Evolutionary conservation across 2,329 filamentous ascomycete genomes (phyloP).

Genomic region (Penicillium sp.): DNA sequence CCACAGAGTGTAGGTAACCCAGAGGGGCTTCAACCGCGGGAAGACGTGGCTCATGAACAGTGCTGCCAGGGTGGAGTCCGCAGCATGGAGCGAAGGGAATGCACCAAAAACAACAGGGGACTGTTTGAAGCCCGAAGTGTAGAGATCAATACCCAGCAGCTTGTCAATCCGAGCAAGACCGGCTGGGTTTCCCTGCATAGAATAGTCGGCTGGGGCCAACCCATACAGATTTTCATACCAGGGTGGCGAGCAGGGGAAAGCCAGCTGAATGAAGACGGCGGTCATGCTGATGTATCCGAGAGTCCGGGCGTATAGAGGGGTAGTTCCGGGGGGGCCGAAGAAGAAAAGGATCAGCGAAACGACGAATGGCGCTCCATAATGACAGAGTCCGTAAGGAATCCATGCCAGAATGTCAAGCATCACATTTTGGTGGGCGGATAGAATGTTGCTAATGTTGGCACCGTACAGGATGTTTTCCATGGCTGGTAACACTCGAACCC

Average conservation of each 20-base stretch:
- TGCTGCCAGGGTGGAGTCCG: conserved; percentile 82
- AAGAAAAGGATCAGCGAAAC: conserved; percentile 79
- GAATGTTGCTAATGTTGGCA: conserved; percentile 91
- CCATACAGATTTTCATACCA: conserved; percentile 97
- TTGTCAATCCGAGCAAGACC: conserved; percentile 85
- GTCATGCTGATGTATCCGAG: conserved; percentile 92
- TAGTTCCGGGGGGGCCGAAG: conserved; percentile 81
- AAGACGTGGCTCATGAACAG: conserved; percentile 93
- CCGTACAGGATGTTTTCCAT: conserved; percentile 96
- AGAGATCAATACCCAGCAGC: conserved; percentile 87
- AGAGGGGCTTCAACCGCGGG: conserved; percentile 75
- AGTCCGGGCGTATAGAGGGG: conserved; percentile 78
- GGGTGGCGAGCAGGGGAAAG: conserved; percentile 90
- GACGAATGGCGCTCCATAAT: conserved; percentile 82
- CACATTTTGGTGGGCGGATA: conserved; percentile 83
- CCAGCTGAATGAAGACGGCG: conserved; percentile 82
- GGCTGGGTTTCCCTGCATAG: conserved; percentile 84
- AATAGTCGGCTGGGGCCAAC: conserved; percentile 86
- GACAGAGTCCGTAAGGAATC: conserved; percentile 88
- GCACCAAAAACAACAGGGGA: conserved; percentile 92
- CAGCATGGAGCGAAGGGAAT: conserved; percentile 90
- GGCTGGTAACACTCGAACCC: conserved; percentile 90
- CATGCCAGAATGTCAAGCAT: conserved; percentile 85
- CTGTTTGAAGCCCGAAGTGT: conserved; percentile 87
- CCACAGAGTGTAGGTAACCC: conserved; percentile 84